Evolutionary conservation across 768 basidiomycete species (phyloP), one percentile per base, ranked within the genome.

Genomic region (Leucocoprinus sp.): DNA sequence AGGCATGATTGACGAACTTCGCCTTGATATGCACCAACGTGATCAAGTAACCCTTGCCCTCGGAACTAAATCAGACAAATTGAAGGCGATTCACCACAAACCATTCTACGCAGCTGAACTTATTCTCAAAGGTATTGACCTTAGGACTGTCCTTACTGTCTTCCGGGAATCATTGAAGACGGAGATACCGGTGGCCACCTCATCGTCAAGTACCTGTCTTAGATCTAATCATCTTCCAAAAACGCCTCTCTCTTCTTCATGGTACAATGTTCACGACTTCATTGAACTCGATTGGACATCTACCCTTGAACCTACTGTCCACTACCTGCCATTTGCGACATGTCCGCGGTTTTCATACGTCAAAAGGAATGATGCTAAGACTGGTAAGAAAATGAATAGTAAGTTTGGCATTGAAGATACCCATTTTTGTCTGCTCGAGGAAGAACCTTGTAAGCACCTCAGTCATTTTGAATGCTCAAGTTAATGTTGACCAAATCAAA

Each of bases 1-100:
- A 60, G 87, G 79, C 14, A 73, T 81, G 56, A 76, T 93, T 28
- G 80, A 82, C 27, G 76, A 80, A 38, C 80, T 96, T 57, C 82
- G 85, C 51, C 89, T 85, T 36, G 93, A 97, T 57, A 75, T 93
- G 67, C 93, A 97, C 60, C 93, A 96, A 63, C 74, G 92, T 41
- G 84, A 86, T 50, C 85, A 93, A 64, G 90, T 93, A 66, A 72
- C 74, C 6, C 68, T 67, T 1, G 73, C 81, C 1, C 66, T 71
- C 6, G 79, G 80, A n/a, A 66, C 69, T 42, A 63, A 72, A 38
- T 70, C 80, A 5, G 65, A 76, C 18, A 72, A 74, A n/a, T 71
- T 69, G 15, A 81, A 81, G 56, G 69, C 73, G 3, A 64, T 80
- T 5, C 73, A 77, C 7, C 82, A 84, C 59, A 96, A 93, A 59